A percentile compares a stretch with the other conserved stretches of the same genome.
phyloP scores from a whole-genome alignment of 164 flowering plant genomes.

The Malania oleifera region DNA sequence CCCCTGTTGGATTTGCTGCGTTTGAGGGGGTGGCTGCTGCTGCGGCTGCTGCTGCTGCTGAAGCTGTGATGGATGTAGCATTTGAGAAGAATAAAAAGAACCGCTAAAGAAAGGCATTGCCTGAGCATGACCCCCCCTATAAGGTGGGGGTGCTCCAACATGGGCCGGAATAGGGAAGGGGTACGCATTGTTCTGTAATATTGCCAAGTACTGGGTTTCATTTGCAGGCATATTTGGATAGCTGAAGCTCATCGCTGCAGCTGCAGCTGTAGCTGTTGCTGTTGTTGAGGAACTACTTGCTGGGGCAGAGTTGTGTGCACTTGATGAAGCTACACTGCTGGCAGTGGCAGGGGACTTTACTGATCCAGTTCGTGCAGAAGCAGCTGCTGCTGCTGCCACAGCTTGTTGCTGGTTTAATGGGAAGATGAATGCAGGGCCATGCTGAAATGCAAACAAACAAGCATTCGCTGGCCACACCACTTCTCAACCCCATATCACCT shows the following conservation, averaged over 20 bases:
- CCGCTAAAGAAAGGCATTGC: slow-evolving; percentile 76
- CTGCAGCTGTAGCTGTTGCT: slow-evolving; percentile 23
- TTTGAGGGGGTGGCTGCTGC: slow-evolving; percentile 35
- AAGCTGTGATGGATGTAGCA: slow-evolving; percentile 81
- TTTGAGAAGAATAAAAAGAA: slow-evolving; percentile 79
- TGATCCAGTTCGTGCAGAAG: slow-evolving; percentile 46
- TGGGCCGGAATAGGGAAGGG: slow-evolving; percentile 76
- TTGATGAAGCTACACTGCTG: slow-evolving; percentile 27
- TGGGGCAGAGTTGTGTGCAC: slow-evolving; percentile 33
- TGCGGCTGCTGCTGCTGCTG: slow-evolving; percentile 57
- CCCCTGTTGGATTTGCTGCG: slow-evolving; percentile 42
- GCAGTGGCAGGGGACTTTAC: slow-evolving; percentile 34
- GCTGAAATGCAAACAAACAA: slow-evolving; percentile 38
- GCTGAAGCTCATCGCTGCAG: slow-evolving; percentile 68
- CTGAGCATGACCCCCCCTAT: slow-evolving; percentile 65
- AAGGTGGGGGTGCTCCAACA: slow-evolving; percentile 68
- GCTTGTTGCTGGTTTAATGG: slow-evolving; percentile 84
- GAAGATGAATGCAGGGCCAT: slow-evolving; percentile 75
- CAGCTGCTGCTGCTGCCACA: slow-evolving; percentile 35
- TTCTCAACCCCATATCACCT: too few species aligned
- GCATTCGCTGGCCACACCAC: too few species aligned
- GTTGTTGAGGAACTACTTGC: slow-evolving; percentile 30
- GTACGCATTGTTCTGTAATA: slow-evolving; percentile 70
- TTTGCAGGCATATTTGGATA: slow-evolving; percentile 62
- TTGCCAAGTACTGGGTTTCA: slow-evolving; percentile 85